A percentile compares a stretch with the other conserved stretches of the same genome.
Evolutionary conservation across 73 alveolate genomes (phyloP).

Genomic region (Halteria grandinella): DNA sequence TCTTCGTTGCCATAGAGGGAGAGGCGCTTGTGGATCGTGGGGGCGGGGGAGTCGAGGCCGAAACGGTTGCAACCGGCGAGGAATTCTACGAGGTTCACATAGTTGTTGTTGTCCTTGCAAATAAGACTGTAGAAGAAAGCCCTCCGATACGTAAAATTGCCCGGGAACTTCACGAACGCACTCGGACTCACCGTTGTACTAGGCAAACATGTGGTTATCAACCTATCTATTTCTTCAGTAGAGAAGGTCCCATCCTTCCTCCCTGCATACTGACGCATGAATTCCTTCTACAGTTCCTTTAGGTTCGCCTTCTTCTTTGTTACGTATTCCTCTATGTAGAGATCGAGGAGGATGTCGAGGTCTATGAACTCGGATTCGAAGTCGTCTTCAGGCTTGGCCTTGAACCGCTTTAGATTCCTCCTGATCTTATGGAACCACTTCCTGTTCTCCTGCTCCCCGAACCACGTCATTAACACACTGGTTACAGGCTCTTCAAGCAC

Average conservation of each 20-base stretch:
- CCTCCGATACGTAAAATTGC: slow-evolving; percentile 38
- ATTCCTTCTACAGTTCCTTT: slow-evolving; percentile 36
- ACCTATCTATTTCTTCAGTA: slow-evolving; percentile 36
- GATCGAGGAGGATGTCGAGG: slow-evolving; percentile 36
- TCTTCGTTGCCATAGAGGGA: slow-evolving; percentile 62
- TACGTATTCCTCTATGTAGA: slow-evolving; percentile 55
- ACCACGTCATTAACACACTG: slow-evolving; percentile 9
- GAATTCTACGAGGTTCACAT: slow-evolving; percentile 51
- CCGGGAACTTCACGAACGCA: slow-evolving; percentile 55
- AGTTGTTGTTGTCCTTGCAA: slow-evolving; percentile 51
- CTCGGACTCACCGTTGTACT: slow-evolving; percentile 40
- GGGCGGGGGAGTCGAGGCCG: slow-evolving; percentile 69
- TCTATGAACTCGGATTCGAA: slow-evolving; percentile 54
- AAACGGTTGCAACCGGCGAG: slow-evolving; percentile 59
- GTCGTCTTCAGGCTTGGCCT: slow-evolving; percentile 28
- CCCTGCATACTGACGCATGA: slow-evolving; percentile 27
- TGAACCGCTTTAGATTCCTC: slow-evolving; percentile 22
- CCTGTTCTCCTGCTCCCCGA: slow-evolving; percentile 21
- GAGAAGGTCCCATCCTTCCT: slow-evolving; percentile 22
- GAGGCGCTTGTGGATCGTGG: slow-evolving; percentile 49
- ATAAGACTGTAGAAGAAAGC: slow-evolving; percentile 67
- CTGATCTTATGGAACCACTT: slow-evolving; percentile 46
- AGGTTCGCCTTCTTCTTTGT: slow-evolving; percentile 3
- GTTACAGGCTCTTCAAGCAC: slow-evolving; percentile 12
- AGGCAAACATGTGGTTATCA: neutral